Evolutionary conservation across 345 rosid species (phyloP), one percentile per base, ranked within the genome.

Genomic region (Trapa incisa): DNA sequence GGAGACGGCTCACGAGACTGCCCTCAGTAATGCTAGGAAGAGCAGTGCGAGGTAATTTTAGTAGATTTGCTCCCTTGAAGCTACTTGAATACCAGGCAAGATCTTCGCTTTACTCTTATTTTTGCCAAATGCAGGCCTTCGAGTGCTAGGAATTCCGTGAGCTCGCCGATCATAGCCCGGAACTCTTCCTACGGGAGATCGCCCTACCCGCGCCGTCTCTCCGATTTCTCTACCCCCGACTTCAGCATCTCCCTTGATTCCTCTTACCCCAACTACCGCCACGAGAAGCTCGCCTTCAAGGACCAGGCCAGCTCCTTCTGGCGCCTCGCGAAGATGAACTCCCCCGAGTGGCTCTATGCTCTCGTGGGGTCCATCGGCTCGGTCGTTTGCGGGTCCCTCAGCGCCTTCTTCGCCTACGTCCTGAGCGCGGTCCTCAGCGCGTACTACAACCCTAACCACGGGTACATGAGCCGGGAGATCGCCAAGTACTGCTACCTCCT

Each of bases 281-380:
- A 75, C 37, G 97, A 93, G 73, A 93, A 89, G 73, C 89, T 93
- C 37, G 84, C 96, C 41, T 89, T 93, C 74, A 93, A 93, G 80
- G 98, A 89, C 76, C 97, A 93, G 75, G 98, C 98, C 10, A 85
- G 92, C 66, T 93, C 98, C 6, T 93, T 93, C 77, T 93, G 85
- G 97, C 97, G 98, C 61, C 87, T 93, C n/a, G 96, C 87, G 6
- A 93, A 93, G 72, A 93, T 93, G 97, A 93, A 93, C 75, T 84
- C 96, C 66, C 98, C 98, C 0, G 97, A 93, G 72, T 93, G 98
- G 97, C 82, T 82, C 71, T 93, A 86, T 67, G 98, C 98, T 65
- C 73, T 89, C 33, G 84, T 83, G 1, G 98, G 98, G 38, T 93
- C 98, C 3, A 79, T 89, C 45, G 98, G 98, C 65, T 93, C 98